These are phyloP conservation scores for Sporobolomyces pararoseus DNA, from an alignment of 768 basidiomycete species.

Conservation along the genomic window DNA sequence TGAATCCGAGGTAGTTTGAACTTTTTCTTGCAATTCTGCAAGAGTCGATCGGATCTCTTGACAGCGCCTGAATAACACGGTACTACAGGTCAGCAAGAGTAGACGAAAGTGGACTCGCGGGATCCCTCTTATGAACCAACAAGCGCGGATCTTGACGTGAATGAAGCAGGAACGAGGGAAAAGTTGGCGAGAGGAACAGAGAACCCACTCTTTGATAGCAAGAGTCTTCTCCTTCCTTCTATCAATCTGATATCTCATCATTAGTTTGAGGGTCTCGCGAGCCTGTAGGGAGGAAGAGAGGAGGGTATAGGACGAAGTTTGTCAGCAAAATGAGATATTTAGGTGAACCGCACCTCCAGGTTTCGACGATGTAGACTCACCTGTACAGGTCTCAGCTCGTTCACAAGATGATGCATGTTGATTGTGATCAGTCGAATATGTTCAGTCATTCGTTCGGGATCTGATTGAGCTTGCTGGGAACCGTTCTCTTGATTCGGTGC, in stretches of 20 bases:
- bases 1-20: not conserved
- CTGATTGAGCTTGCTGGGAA: constrained; percentile 17
- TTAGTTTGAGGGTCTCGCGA: constrained; percentile 69
- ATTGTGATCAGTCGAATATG: constrained; percentile 77
- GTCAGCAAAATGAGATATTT: too few species aligned
- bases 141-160: not conserved
- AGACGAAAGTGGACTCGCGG: too few species aligned
- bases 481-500: not conserved
- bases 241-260: constrained; percentile 77
- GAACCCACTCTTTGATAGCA: constrained; percentile 63
- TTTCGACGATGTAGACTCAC: too few species aligned
- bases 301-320: not conserved
- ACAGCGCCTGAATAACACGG: constrained; percentile 10
- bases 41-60: constrained; percentile 1
- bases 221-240: constrained; percentile 68
- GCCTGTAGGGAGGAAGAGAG: constrained; percentile 55
- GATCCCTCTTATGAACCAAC: too few species aligned
- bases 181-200: not conserved
- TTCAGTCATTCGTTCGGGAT: constrained; percentile 51
- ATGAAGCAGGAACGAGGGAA: too few species aligned
- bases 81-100: too few species aligned
- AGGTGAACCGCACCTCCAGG: too few species aligned
- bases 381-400: constrained; percentile 84
- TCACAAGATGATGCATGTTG: constrained; percentile 85
- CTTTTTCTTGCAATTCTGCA: not conserved